Percentiles rank a stretch among this genome's conserved stretches.
These are phyloP conservation scores for Paraconiothyrium brasiliense DNA, from an alignment of 2,329 filamentous ascomycete genomes.

Conservation along the genomic window DNA sequence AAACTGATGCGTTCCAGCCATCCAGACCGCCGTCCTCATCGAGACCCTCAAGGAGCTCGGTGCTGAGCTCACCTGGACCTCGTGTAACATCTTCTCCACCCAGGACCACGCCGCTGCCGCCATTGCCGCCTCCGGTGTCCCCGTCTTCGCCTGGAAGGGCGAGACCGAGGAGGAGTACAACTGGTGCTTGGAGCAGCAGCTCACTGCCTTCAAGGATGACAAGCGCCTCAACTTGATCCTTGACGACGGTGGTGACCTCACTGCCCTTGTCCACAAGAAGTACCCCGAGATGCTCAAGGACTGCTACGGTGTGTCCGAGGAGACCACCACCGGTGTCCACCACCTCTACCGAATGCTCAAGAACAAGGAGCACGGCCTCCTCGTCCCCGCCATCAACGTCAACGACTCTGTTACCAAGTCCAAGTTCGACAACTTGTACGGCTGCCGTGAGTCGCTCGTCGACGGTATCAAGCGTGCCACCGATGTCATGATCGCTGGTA, in stretches of 20 bases:
- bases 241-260: conserved; percentile 97
- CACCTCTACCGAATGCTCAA: conserved; percentile 98
- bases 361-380: conserved; percentile 72
- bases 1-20: conserved; percentile 63
- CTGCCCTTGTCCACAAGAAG: conserved; percentile 94
- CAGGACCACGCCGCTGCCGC: conserved; percentile 98
- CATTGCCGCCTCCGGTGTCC: conserved; percentile 91
- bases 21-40: conserved; percentile 99
- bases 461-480: conserved; percentile 99
- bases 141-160: conserved; percentile 85
- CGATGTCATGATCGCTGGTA: conserved; percentile 99
- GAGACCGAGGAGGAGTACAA: conserved; percentile 99
- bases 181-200: conserved; percentile 99
- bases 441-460: conserved; percentile 97
- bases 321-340: conserved; percentile 99
- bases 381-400: conserved; percentile 96
- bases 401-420: conserved; percentile 99
- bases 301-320: conserved; percentile 98
- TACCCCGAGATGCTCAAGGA: conserved; percentile 98
- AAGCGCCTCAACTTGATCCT: conserved; percentile 98
- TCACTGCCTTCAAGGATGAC: conserved; percentile 94
- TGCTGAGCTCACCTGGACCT: conserved; percentile 98
- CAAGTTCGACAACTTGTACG: conserved; percentile 99
- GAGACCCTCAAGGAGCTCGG: conserved; percentile 95
- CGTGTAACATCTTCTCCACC: conserved; percentile 99